Base-by-base conservation (phyloP, 768 basidiomycete genomes). In the Russula earlei region DNA sequence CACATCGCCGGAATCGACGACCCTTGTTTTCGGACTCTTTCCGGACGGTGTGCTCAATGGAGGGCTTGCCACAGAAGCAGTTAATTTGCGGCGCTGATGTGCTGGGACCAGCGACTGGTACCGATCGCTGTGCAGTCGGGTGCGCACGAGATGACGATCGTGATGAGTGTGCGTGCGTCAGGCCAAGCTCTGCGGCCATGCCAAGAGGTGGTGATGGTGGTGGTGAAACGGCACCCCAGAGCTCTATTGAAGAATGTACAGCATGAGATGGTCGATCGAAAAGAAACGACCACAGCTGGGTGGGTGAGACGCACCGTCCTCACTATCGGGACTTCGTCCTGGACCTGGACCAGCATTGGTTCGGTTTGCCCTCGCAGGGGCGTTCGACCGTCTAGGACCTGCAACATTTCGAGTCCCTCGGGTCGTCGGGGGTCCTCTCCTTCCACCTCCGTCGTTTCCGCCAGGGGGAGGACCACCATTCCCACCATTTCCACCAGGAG, bases 21-120 rank as follows among this genome's bases (percentile, higher is more conserved):
- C 92, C 92, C 66, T 87, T 78, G 66, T 92, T 95, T 0, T 69
- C 62, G 6, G 79, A 80, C 38, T 85, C 84, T 63, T 83, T 87
- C n/a, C 65, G 67, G 17, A 80, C 81, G 1, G 77, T 79, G 24
- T 71, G 68, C 29, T 71, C 74, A 14, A 75, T 72, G 1, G 84
- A 80, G 33, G 79, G 74, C 40, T 77, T 64, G 20, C 75, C 74
- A 62, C 90, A 91, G 22, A 71, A 67, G 65, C 90, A 91, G 49
- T 64, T 66, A 36, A 61, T 49, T 49, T 54, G 57, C 17, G 52
- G 52, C 59, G 10, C 25, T 5, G 45, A 31, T 51, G 54, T 29
- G 44, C 51, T 49, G 19, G 51, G 48, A 5, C 41, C 43, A 8
- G 48, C n/a, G 11, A 3, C 42, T 7, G 42, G 47, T 19, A 24